These are phyloP conservation scores for Collybiopsis luxurians DNA, from an alignment of 768 basidiomycete species.

Conservation along the genomic window DNA sequence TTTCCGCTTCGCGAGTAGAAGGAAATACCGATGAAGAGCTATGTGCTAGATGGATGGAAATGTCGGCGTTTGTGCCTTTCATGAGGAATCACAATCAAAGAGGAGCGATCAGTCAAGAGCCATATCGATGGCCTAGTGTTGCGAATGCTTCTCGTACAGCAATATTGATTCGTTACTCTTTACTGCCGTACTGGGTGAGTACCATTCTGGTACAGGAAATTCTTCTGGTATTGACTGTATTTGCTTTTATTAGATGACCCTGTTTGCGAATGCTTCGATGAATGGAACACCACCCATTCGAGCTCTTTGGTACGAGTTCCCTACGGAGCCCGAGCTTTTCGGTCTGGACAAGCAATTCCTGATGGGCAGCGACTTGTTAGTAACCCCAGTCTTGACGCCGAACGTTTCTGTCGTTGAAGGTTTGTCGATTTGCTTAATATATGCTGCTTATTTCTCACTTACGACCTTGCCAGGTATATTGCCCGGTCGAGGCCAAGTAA, in stretches of 20 bases:
- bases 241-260: constrained; percentile 54
- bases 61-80: constrained; percentile 82
- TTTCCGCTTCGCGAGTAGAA: constrained; percentile 14
- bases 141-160: constrained; percentile 70
- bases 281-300: constrained; percentile 69
- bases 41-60: constrained; percentile 83
- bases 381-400: constrained; percentile 72
- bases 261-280: constrained; percentile 67
- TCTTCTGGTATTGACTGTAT: neutral
- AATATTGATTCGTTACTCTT: constrained; percentile 65
- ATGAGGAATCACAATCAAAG: constrained; percentile 74
- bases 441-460: neutral
- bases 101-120: constrained; percentile 71
- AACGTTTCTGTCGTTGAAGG: constrained; percentile 69
- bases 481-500: constrained; percentile 55
- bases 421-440: constrained; percentile 20
- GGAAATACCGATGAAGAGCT: constrained; percentile 79
- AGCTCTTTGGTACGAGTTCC: constrained; percentile 79
- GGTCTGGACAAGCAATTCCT: constrained; percentile 68
- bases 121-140: constrained; percentile 79
- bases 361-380: constrained; percentile 65
- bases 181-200: constrained; percentile 79
- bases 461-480: constrained; percentile 47
- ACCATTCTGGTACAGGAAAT: neutral
- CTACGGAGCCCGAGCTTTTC: constrained; percentile 63